Percentiles rank a stretch among this genome's conserved stretches.
These are phyloP conservation scores for Phoenix roebelenii DNA, from an alignment of 176 grass and related monocot genomes.

Conservation along the genomic window DNA sequence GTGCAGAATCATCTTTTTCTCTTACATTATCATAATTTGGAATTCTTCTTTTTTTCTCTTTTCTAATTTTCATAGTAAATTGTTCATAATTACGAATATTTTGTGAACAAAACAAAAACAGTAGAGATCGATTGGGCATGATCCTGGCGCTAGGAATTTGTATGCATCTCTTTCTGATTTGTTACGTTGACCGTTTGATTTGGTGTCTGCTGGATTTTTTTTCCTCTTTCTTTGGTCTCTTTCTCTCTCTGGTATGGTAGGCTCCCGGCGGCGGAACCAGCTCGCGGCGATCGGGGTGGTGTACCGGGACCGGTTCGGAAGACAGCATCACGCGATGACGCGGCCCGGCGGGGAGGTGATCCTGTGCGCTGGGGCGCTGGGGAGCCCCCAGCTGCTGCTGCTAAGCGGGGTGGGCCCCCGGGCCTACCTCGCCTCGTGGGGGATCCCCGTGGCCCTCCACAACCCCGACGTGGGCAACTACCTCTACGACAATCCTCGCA, in stretches of 20 bases:
- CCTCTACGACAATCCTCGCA: slow-evolving; percentile 81
- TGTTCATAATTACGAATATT: no score
- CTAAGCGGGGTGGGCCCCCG: slow-evolving; percentile 66
- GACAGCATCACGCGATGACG: slow-evolving; percentile 50
- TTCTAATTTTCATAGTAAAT: no score
- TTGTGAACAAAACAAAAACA: no score
- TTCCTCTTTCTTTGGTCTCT: neutral
- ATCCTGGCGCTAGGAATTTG: no score
- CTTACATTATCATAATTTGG: no score
- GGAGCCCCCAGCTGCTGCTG: slow-evolving; percentile 69
- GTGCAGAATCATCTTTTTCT: no score
- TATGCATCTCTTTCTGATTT: no score
- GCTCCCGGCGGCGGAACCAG: slow-evolving; percentile 12
- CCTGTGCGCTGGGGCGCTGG: slow-evolving; percentile 61
- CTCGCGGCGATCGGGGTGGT: slow-evolving; percentile 44
- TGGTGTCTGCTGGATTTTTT: neutral
- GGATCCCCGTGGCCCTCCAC: slow-evolving; percentile 48
- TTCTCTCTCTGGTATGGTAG: neutral
- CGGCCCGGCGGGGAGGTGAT: slow-evolving; percentile 72
- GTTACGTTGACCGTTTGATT: no score
- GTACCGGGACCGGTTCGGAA: slow-evolving; percentile 54
- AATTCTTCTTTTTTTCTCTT: no score
- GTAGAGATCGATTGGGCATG: no score
- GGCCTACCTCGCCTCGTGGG: slow-evolving; percentile 44
- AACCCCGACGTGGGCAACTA: slow-evolving; percentile 51